Evolutionary conservation across 306 rosid species (phyloP), one percentile per base, ranked within the genome.

Genomic region (Vigna unguiculata): DNA sequence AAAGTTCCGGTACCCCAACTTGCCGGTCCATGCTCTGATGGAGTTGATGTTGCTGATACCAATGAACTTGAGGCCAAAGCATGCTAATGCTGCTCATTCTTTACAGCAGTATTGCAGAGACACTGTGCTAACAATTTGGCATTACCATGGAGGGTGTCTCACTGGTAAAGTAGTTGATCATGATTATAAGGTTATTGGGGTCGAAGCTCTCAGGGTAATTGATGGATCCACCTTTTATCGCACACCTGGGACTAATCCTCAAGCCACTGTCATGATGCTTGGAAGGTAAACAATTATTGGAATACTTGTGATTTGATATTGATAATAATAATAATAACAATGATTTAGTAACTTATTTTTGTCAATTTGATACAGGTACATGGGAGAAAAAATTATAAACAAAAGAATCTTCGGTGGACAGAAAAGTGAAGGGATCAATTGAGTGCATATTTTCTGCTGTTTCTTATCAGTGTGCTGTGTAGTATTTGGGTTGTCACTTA

Each of bases 61-160:
- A 0, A 11, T 88, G n/a, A 93, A 90, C 79, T 69, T 72, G 70
- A 85, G 97, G 84, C 91, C 86, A 2, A 82, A 72, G 45, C 96
- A 93, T 60, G 43, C 52, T 0, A 83, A 20, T 16, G 83, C 91
- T 54, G 71, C 85, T 0, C 41, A 75, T 53, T 90, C 92, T 22
- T 61, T 93, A 77, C 85, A 89, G 59, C 93, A 90, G 32, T 93
- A 81, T 55, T 93, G 96, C 82, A 85, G 73, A 20, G 96, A 93
- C 82, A 93, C 93, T 11, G 91, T 90, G 24, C 63, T 90, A 82
- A 86, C 90, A 63, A 90, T 92, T 59, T 90, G 91, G 91, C 96
- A 92, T 82, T 90, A 86, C 78, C 97, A 92, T 86, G 96, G 97
- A 46, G 97, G 96, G 4, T 90, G 96, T 34, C 94, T 80, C 82